A percentile compares a stretch with the other conserved stretches of the same genome.
These are phyloP conservation scores for Cercospora brassicicola DNA, from an alignment of 2,329 filamentous ascomycete species.

Conservation along the genomic window DNA sequence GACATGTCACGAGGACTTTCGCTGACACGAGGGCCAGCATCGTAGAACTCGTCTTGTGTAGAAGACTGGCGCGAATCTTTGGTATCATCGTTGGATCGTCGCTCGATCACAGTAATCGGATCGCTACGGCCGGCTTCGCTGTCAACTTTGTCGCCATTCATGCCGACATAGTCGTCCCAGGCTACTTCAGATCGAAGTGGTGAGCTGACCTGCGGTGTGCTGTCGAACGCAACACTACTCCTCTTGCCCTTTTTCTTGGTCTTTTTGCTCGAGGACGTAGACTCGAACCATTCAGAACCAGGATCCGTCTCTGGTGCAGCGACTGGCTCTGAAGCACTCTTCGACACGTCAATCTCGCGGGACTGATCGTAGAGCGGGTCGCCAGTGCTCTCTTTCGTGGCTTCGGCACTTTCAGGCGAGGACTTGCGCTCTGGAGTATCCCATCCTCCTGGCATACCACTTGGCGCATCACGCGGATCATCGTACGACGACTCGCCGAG, in stretches of 20 bases:
- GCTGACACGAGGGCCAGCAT: conserved; percentile 15
- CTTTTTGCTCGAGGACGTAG: conserved; percentile 30
- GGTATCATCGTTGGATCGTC: conserved; percentile 4
- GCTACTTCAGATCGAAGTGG: conserved; percentile 49
- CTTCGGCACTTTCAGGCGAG: conserved; percentile 27
- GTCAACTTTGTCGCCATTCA: conserved; percentile 16
- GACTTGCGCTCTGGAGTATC: conserved; percentile 23
- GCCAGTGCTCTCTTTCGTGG: conserved; percentile 14
- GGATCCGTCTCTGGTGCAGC: conserved; percentile 28
- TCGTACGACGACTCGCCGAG: conserved; percentile 36
- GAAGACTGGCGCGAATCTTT: conserved; percentile 15
- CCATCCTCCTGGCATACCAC: conserved; percentile 35
- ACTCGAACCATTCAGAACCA: conserved; percentile 22
- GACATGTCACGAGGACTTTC: conserved; percentile 27
- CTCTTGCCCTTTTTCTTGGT: conserved; percentile 51
- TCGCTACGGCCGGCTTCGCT: conserved; percentile 22
- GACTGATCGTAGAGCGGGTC: conserved; percentile 28
- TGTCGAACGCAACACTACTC: conserved; percentile 40
- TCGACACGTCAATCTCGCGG: conserved; percentile 18
- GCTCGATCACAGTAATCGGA: conserved; percentile 21
- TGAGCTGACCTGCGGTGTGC: conserved; percentile 45
- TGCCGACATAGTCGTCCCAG: conserved; percentile 46
- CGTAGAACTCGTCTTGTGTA: conserved; percentile 13
- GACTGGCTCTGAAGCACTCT: conserved; percentile 13
- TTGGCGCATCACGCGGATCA: conserved; percentile 33